phyloP scores from a whole-genome alignment of 192 early-diverging fungal species.

The Linnemannia hyalina region DNA sequence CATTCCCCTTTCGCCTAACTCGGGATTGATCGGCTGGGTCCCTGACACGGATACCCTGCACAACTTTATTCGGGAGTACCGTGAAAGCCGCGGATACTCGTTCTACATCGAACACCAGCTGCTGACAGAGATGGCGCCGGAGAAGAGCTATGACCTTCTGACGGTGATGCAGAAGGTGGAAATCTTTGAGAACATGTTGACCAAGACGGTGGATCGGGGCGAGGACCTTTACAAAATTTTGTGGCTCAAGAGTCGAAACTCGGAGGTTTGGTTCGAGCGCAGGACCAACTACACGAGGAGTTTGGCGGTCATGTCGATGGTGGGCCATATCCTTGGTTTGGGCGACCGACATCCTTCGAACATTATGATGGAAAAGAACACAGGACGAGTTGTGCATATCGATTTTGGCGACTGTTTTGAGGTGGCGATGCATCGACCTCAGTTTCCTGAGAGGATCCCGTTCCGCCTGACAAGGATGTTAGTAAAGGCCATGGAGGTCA shows the following conservation, averaged over 20 bases:
- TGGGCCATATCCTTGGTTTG: slow-evolving; percentile 95
- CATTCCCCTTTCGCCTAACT: slow-evolving; percentile 93
- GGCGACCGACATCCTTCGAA: slow-evolving; percentile 98
- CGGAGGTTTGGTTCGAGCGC: slow-evolving; percentile 96
- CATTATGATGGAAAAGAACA: slow-evolving; percentile 89
- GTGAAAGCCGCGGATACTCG: slow-evolving; percentile 80
- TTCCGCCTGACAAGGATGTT: slow-evolving; percentile 99
- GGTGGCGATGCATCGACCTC: slow-evolving; percentile 93
- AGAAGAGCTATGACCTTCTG: slow-evolving; percentile 82
- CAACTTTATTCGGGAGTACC: slow-evolving; percentile 85
- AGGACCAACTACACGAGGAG: slow-evolving; percentile 95
- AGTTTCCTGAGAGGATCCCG: slow-evolving; percentile 97
- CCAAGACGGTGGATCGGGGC: slow-evolving; percentile 77
- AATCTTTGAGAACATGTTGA: slow-evolving; percentile 90
- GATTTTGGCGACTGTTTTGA: slow-evolving; percentile 99
- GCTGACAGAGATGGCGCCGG: slow-evolving; percentile 68
- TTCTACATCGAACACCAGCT: slow-evolving; percentile 89
- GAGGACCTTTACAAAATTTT: slow-evolving; percentile 92
- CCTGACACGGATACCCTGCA: slow-evolving; percentile 91
- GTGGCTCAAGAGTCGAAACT: slow-evolving; percentile 96
- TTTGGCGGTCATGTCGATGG: slow-evolving; percentile 98
- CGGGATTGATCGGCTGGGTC: slow-evolving; percentile 96
- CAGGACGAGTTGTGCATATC: slow-evolving; percentile 95
- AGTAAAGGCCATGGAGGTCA: slow-evolving; percentile 98
- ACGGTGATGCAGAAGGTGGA: slow-evolving; percentile 91